Base-by-base conservation (phyloP, 2,329 filamentous ascomycete species). In the Sarocladiaceae sp. region DNA sequence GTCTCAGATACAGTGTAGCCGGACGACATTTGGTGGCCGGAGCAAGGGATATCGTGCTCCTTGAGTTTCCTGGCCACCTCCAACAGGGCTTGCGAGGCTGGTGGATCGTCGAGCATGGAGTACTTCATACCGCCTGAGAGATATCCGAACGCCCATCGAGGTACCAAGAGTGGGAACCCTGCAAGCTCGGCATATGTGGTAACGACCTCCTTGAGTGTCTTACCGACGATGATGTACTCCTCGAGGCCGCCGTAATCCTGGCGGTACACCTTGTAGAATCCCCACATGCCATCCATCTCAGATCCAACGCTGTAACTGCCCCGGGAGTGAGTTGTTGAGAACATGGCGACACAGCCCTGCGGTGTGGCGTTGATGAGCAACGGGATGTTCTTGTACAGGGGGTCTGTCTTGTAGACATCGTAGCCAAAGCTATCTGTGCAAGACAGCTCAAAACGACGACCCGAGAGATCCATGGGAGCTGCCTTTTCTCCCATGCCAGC, bases 231-330 rank as follows among this genome's bases (percentile, higher is more conserved):
- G 18, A 81, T 66, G 51, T 86, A 87, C 61, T 86, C 76, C 55
- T 88, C 83, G 1, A 88, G 66, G 0, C 84, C 84, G 18, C 84
- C 83, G 50, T 82, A 75, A 48, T 84, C 80, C 59, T 88, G 83
- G 6, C 83, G 74, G 53, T 85, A 85, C 16, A 85, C 80, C 58
- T 87, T 87, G 72, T 80, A 87, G 46, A 75, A 76, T 1, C 83
- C 83, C 82, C 83, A 88, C 63, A 87, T 74, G 21, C 83, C 83
- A 55, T 88, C 84, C 61, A 88, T 82, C 59, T 88, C 83, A 1
- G 78, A 78, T 2, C 83, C 84, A 6, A 88, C 69, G 7, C 75
- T 76, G 66, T 81, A 87, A 13, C 72, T 73, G 0, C 80, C 82
- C 43, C 83, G 66, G 1, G 73, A 69, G 54, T 87, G 80, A 2